Conservation (phyloP, 2,329 filamentous ascomycete species). For the Colletotrichum tropicicola region DNA sequence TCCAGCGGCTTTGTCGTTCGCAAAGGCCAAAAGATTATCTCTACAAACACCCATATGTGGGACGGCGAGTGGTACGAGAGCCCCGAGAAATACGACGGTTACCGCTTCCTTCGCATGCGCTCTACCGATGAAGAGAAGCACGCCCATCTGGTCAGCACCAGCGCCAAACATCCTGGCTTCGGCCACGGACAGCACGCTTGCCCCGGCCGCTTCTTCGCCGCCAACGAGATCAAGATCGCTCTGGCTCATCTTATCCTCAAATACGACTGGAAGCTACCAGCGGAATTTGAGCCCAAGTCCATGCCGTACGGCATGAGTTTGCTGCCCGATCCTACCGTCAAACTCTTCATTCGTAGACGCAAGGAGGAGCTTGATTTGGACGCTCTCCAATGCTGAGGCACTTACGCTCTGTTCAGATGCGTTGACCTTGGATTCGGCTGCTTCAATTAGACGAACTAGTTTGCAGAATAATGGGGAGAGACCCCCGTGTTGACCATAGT, state of each 20-base stretch:
- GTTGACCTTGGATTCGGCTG: no score
- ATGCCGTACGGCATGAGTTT: conserved; percentile 2
- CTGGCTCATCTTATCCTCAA: conserved; percentile 40
- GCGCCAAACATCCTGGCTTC: conserved; percentile 39
- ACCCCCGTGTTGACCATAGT: no score
- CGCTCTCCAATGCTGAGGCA: background rate
- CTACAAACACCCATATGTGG: conserved; percentile 32
- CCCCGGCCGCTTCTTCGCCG: conserved; percentile 48
- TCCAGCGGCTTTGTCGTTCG: conserved; percentile 32
- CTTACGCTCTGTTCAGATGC: no score
- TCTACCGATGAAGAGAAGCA: conserved; percentile 33
- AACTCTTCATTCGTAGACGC: conserved; percentile 1
- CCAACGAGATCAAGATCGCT: conserved; percentile 46
- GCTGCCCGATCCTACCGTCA: conserved; percentile 1
- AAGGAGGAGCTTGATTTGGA: conserved; percentile 17
- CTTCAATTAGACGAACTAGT: no score
- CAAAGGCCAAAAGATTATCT: conserved; percentile 31
- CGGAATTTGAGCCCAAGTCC: background rate
- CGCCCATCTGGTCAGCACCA: conserved; percentile 44
- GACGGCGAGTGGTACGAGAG: conserved; percentile 31
- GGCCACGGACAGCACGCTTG: conserved; percentile 48
- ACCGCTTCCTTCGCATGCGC: conserved; percentile 32
- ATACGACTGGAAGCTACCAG: conserved; percentile 38
- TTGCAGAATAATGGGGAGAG: background rate
- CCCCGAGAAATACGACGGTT: conserved; percentile 32